phyloP scores from a whole-genome alignment of 306 rosid species.

The Glycine tomentella region DNA sequence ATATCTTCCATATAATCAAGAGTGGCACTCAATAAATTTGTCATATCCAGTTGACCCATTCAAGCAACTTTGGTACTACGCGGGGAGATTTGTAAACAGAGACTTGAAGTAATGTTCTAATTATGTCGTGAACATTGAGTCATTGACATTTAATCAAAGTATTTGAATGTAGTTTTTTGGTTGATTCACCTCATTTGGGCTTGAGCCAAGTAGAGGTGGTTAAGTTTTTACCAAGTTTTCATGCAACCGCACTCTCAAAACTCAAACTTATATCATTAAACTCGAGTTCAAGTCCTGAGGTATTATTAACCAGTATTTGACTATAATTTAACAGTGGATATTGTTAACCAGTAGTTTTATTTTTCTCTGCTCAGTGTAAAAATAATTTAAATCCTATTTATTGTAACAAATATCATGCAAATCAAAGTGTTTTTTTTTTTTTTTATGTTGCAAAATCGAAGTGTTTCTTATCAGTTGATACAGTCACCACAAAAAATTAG shows the following conservation, averaged over 20 bases:
- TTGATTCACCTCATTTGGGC: no score
- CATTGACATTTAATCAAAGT: no score
- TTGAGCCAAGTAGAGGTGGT: background rate
- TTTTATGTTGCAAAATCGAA: no score
- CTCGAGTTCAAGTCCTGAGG: background rate
- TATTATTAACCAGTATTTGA: background rate
- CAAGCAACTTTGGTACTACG: no score
- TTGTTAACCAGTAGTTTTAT: background rate
- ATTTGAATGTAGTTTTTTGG: no score
- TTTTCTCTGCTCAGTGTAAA: background rate
- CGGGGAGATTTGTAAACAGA: no score
- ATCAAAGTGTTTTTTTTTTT: background rate
- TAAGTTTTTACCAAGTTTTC: background rate
- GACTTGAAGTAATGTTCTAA: no score
- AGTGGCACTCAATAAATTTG: no score
- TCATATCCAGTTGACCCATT: no score
- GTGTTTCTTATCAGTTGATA: background rate
- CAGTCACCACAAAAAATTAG: background rate
- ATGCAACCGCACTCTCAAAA: background rate
- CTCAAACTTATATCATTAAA: background rate
- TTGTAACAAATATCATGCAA: background rate
- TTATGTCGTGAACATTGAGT: no score
- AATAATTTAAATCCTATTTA: background rate
- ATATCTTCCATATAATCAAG: no score
- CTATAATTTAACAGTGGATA: no score